Base-by-base conservation (phyloP, 1,284 basidiomycete genomes). In the Mycena citricolor region DNA sequence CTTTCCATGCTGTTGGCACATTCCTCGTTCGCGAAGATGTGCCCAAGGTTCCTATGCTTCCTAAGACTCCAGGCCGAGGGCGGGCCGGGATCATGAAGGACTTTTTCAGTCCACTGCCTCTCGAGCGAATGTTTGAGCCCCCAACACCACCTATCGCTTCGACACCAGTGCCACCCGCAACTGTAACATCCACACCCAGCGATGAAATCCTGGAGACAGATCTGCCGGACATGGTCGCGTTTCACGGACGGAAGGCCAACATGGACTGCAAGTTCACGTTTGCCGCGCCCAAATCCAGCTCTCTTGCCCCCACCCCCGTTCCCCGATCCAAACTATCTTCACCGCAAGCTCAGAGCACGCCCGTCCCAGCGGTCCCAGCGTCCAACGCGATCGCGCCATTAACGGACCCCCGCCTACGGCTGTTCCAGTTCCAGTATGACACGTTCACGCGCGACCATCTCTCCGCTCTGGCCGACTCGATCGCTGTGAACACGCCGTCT, bases 381-480 rank as follows among this genome's bases (percentile, higher is more conserved):
- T 64, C 57, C 51, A 58, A 46, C 20, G 20, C 22, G 31, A 8
- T 7, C 34, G 48, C 59, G 16, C 78, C 79, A 14, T 54, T 69
- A 12, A 81, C 81, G 16, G 86, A 90, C 58, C 80, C 87, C 4
- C 83, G 82, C 12, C 76, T 94, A 7, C 84, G 85, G 5, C 73
- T 95, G 24, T 97, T 97, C 68, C 86, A 92, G 57, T 89, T 92
- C 51, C 82, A 90, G 50, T 95, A 95, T 61, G 94, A 97, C 64
- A 94, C 94, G 0, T 92, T 88, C 60, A 97, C 93, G 2, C 81
- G 91, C 26, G 88, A 94, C 32, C 90, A 95, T 61, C 79, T 97
- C 36, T 90, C 89, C 2, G 90, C 88, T 1, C 78, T 97, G 63
- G 90, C 94, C 2, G 92, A 95, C 57, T 91, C 85, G 10, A 92